Percentiles rank a stretch among this genome's conserved stretches.
Conservation (phyloP, 2,329 filamentous ascomycete genomes). For the Colletotrichum cordylinicola region DNA sequence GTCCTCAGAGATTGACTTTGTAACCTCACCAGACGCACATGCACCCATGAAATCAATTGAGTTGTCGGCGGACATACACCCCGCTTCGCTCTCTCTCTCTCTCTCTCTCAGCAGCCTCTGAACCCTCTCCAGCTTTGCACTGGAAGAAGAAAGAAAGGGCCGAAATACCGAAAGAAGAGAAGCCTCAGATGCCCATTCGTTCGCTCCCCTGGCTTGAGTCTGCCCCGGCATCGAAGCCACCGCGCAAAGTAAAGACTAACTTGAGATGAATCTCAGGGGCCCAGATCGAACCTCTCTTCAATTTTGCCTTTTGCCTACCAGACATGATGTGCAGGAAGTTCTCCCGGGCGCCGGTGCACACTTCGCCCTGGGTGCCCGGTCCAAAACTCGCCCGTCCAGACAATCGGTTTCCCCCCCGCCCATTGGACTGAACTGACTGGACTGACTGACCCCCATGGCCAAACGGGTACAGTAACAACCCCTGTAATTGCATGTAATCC, state of each 20-base stretch:
- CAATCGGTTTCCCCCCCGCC: neutral
- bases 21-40: neutral
- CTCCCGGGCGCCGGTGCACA: neutral
- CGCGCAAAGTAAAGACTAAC: neutral
- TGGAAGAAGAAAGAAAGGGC: neutral
- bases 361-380: neutral
- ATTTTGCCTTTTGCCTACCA: neutral
- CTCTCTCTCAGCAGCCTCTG: neutral
- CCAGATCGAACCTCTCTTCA: neutral
- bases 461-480: neutral
- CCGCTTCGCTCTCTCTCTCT: neutral
- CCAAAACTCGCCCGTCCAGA: neutral
- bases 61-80: neutral
- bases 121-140: neutral
- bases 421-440: neutral
- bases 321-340: slow-evolving; percentile 9
- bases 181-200: neutral
- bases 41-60: neutral
- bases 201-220: neutral
- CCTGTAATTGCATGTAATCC: too few species aligned
- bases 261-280: slow-evolving; percentile 1
- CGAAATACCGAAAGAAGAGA: neutral
- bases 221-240: neutral
- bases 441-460: neutral
- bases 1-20: neutral